Evolutionary conservation across 371 early-diverging fungal species (phyloP), one percentile per base, ranked within the genome.

Genomic region (Lichtheimia corymbifera): DNA sequence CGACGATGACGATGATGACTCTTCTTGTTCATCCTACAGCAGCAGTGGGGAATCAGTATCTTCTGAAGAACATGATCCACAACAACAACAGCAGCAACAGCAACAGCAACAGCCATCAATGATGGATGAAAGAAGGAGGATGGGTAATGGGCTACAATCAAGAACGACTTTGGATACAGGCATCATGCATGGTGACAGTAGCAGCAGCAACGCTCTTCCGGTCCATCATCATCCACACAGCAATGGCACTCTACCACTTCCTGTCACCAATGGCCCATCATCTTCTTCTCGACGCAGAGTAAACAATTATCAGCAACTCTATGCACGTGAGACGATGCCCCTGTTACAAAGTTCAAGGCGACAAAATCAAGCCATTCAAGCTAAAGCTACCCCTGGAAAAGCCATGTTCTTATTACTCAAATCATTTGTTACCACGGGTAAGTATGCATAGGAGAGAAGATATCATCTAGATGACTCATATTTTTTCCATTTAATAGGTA

Each of bases 371-470:
- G 41, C 54, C 13, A n/a, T 80, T 30, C 88, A 88, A 51, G 92
- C 91, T 28, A 90, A 88, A 42, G 86, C 87, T 1, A 88, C 92
- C 2, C 85, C 88, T 6, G 85, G 85, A 30, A 93, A 93, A 70
- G 91, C 92, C 25, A 91, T 92, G 64, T 93, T 93, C 67, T 73
- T 94, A 70, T 67, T 93, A 18, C 72, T 93, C 56, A 94, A 94
- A 71, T 91, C 93, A 3, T 94, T 94, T 82, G 90, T 94, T 40
- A 93, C 92, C 7, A 94, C 92, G 12, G 93, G 93, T 70, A 63
- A 61, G 30, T 18, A 22, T 47, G 12, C 17, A 47, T 2, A 17
- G 17, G 18, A 22, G 47, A 18, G 3, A 18, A 18, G 17, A 5
- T 5, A 47, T 47, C 18, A 17, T 17, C 11, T 22, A 0, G 47